Base-by-base conservation (phyloP, 2,329 filamentous ascomycete species). In the Fusarium sp. region DNA sequence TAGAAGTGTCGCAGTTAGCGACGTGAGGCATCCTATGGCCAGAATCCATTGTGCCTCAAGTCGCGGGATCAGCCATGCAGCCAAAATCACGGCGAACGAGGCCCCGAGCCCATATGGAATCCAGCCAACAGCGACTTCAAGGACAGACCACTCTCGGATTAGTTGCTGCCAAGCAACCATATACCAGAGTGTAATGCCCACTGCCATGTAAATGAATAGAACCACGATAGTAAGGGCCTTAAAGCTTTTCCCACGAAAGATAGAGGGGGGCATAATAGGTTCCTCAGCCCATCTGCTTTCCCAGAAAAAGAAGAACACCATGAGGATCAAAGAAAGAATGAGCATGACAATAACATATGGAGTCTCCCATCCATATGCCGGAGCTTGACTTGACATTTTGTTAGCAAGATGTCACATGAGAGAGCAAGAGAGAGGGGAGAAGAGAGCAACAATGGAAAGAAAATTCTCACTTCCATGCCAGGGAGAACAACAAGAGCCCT, bases 121-220 rank as follows among this genome's bases (percentile, higher is more conserved):
- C 75, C 81, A 85, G 14, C 68, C 69, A n/a, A 77, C 56, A 16
- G 58, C 83, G 31, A 83, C 81, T 13, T 84, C 76, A 4, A 89
- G 78, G 2, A 85, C 80, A 1, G 81, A 80, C 75, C 80, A 82
- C 35, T 82, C 76, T 25, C 86, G 83, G 8, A 88, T 76, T 13
- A 83, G 52, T 74, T 86, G 82, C 50, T 84, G 75, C 84, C 84
- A 88, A 16, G 84, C 76, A 7, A 85, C 76, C 69, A 84, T 81
- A 77, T 88, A 88, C 84, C 85, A 89, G 25, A 86, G 77, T 3
- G 81, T 75, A 18, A 85, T 86, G 0, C 85, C 85, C n/a, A 85
- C 79, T 3, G 82, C 79, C 85, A 87, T 87, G 78, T 84, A 87
- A 36, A 79, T 83, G 20, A 87, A 76, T 10, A 86, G 77, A 3